phyloP scores from a whole-genome alignment of 768 basidiomycete genomes.

The Mycena indigotica region DNA sequence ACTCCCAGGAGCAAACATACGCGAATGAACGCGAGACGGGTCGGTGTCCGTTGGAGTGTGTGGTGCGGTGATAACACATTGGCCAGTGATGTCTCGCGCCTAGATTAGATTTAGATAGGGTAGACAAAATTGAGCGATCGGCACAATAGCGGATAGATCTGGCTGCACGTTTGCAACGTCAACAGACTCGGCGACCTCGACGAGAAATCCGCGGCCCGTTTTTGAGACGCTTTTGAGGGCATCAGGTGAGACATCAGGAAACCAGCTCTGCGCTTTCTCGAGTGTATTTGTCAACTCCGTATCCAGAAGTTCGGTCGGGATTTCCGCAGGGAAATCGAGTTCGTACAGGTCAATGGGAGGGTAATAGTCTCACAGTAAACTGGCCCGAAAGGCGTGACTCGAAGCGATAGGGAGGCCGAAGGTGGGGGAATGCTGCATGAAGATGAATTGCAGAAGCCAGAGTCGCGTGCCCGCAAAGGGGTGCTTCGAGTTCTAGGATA shows the following conservation, averaged over 20 bases:
- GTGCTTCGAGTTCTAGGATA: conserved; percentile 17
- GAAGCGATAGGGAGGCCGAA: conserved; percentile 21
- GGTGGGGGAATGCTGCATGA: conserved; percentile 8
- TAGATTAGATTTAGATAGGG: background rate
- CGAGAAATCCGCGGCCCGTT: conserved; percentile 12
- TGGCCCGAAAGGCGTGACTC: conserved; percentile 14
- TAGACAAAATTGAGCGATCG: background rate
- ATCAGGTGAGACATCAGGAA: conserved; percentile 6
- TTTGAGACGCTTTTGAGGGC: conserved; percentile 12
- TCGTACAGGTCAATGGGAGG: conserved; percentile 11
- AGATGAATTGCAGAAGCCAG: conserved; percentile 18
- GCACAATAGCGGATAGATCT: conserved; percentile 10
- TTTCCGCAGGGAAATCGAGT: conserved; percentile 20
- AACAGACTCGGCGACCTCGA: conserved; percentile 15
- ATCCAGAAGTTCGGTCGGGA: conserved; percentile 6
- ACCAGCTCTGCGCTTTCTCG: conserved; percentile 14
- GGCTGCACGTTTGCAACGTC: conserved; percentile 10
- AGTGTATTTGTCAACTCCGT: background rate
- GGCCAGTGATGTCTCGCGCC: conserved; percentile 13
- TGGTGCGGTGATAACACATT: conserved; percentile 15
- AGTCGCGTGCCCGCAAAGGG: conserved; percentile 20
- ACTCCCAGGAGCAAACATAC: conserved; percentile 15
- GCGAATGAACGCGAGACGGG: conserved; percentile 17
- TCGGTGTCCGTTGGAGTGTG: conserved; percentile 14
- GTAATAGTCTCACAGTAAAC: conserved; percentile 15